A percentile compares a stretch with the other conserved stretches of the same genome.
Evolutionary conservation across 208 protist species (phyloP).

Genomic region (Porcisia deanei): DNA sequence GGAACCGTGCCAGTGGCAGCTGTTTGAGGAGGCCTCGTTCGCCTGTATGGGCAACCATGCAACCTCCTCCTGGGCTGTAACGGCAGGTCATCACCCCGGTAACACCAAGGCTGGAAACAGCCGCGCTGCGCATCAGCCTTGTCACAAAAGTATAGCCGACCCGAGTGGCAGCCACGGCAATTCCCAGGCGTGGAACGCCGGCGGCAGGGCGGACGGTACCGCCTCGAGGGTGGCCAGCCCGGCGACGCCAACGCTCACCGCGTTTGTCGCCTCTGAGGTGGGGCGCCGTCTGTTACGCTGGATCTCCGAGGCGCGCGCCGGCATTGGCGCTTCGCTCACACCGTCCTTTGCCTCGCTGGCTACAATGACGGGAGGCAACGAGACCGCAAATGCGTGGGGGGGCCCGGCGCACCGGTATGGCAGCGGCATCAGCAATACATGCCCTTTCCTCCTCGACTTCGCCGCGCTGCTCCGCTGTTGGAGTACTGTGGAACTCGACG

Average conservation of each 20-base stretch:
- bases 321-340: neutral
- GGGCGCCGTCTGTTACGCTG: slow-evolving; percentile 22
- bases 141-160: neutral
- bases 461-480: slow-evolving; percentile 28
- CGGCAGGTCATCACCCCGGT: slow-evolving; percentile 6
- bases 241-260: slow-evolving; percentile 13
- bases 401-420: neutral
- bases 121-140: neutral
- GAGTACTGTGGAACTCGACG: slow-evolving; percentile 25
- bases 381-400: neutral
- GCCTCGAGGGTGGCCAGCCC: neutral
- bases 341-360: neutral
- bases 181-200: neutral
- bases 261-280: slow-evolving; percentile 17
- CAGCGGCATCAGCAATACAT: neutral
- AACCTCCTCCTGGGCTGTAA: slow-evolving; percentile 30
- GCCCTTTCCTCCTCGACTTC: slow-evolving; percentile 29
- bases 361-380: neutral
- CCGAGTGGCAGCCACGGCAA: neutral
- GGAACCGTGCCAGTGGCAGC: slow-evolving; percentile 49
- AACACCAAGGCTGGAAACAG: neutral
- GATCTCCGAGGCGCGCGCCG: slow-evolving; percentile 17
- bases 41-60: slow-evolving; percentile 20
- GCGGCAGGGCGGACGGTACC: neutral
- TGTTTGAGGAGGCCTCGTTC: slow-evolving; percentile 28